Evolutionary conservation across 176 grass and related monocot genomes (phyloP).

Genomic region (Luzula sylvatica): DNA sequence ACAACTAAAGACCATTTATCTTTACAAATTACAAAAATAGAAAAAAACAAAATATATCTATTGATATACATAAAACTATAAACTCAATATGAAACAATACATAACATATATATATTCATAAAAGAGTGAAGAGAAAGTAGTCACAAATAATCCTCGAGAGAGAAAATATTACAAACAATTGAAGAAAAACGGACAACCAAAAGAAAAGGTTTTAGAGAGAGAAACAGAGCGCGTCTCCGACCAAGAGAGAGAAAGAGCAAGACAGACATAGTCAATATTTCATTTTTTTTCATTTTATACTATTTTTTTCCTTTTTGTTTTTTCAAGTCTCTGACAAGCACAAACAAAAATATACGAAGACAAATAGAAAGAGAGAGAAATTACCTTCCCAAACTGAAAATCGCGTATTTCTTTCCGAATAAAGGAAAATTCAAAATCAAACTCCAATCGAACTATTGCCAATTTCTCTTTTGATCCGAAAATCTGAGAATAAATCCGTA

Average conservation of each 20-base stretch:
- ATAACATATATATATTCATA: neutral
- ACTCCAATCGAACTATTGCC: neutral
- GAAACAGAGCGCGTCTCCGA: constrained; percentile 12
- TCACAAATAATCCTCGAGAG: too few species aligned
- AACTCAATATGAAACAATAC: too few species aligned
- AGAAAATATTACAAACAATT: constrained; percentile 19
- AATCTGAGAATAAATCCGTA: neutral
- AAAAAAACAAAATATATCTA: too few species aligned
- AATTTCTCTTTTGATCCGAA: neutral
- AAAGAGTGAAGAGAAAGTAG: neutral
- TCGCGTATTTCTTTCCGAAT: constrained; percentile 7
- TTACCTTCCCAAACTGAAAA: constrained; percentile 24
- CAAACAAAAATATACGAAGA: neutral
- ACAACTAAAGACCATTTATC: too few species aligned
- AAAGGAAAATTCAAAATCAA: neutral
- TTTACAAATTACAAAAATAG: too few species aligned
- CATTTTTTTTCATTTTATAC: too few species aligned
- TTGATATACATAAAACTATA: too few species aligned
- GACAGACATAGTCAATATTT: constrained; percentile 16
- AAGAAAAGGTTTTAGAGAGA: neutral
- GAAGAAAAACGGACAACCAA: constrained; percentile 10
- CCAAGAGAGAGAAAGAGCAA: constrained; percentile 2
- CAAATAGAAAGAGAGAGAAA: constrained; percentile 24
- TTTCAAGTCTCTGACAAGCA: too few species aligned
- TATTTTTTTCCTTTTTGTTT: too few species aligned